Evolutionary conservation across 768 basidiomycete species (phyloP).

Genomic region (Tricholoma terreum): DNA sequence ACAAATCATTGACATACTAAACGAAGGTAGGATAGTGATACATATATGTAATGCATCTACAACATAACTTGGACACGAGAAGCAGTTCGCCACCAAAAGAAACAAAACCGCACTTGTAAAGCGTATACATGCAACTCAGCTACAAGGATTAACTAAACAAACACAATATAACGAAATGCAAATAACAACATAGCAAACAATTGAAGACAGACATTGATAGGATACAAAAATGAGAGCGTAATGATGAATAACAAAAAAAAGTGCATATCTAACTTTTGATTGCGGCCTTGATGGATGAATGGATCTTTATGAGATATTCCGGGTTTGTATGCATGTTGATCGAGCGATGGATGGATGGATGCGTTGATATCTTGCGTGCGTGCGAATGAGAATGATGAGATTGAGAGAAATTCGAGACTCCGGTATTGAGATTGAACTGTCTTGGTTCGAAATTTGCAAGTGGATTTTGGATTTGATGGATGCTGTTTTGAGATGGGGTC

Average conservation of each 20-base stretch:
- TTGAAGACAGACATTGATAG: neutral
- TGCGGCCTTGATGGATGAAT: neutral
- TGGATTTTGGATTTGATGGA: neutral
- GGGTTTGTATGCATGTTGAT: neutral
- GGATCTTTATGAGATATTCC: neutral
- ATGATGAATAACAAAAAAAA: neutral
- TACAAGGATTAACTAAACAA: too few species aligned
- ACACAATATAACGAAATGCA: neutral
- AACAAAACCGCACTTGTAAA: too few species aligned
- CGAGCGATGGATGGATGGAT: neutral
- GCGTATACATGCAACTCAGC: too few species aligned
- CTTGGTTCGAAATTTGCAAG: neutral
- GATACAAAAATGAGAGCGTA: neutral
- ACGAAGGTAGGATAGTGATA: too few species aligned
- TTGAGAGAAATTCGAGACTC: neutral
- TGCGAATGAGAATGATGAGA: neutral
- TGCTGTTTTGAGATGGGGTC: neutral
- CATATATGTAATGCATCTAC: too few species aligned
- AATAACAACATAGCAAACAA: neutral
- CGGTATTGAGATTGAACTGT: neutral
- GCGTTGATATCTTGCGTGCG: neutral
- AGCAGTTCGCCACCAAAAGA: too few species aligned
- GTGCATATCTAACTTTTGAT: neutral
- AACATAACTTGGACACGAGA: too few species aligned
- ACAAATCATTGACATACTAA: too few species aligned